Percentiles rank a stretch among this genome's conserved stretches.
Evolutionary conservation across 768 basidiomycete genomes (phyloP).

Genomic region (Pleurotus pulmonarius): DNA sequence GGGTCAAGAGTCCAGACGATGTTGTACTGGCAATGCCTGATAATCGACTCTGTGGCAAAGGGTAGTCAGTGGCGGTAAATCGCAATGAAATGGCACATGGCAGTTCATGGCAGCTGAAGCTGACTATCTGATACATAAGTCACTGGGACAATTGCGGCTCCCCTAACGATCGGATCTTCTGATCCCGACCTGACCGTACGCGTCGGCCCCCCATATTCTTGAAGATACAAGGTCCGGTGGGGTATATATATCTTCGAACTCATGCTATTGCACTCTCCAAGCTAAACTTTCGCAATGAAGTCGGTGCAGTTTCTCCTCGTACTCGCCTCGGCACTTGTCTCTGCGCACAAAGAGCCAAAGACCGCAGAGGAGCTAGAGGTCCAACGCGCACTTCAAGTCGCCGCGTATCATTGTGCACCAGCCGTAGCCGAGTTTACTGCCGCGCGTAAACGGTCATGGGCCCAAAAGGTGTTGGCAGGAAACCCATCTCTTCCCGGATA

Average conservation of each 20-base stretch:
- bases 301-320: slow-evolving; percentile 10
- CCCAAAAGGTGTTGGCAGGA: slow-evolving; percentile 39
- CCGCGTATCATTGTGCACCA: slow-evolving; percentile 53
- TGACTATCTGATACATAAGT: too few relatives aligned
- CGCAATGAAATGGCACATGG: too few relatives aligned
- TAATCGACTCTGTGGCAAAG: background rate
- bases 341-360: slow-evolving; percentile 40
- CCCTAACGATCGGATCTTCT: background rate
- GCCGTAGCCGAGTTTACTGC: slow-evolving; percentile 50
- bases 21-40: background rate
- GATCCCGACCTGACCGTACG: too few relatives aligned
- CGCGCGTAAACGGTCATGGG: slow-evolving; percentile 42
- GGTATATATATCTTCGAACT: background rate
- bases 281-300: background rate
- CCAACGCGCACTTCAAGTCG: slow-evolving; percentile 44
- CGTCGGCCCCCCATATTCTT: too few relatives aligned
- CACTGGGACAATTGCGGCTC: background rate
- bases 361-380: slow-evolving; percentile 43
- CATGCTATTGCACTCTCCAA: background rate
- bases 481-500: slow-evolving; percentile 33
- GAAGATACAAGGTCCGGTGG: too few relatives aligned
- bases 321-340: slow-evolving; percentile 18
- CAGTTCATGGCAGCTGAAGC: too few relatives aligned
- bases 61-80: too few relatives aligned
- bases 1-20: background rate